These are phyloP conservation scores for Globisporangium parvum DNA, from an alignment of 352 stramenopile species.

Conservation along the genomic window DNA sequence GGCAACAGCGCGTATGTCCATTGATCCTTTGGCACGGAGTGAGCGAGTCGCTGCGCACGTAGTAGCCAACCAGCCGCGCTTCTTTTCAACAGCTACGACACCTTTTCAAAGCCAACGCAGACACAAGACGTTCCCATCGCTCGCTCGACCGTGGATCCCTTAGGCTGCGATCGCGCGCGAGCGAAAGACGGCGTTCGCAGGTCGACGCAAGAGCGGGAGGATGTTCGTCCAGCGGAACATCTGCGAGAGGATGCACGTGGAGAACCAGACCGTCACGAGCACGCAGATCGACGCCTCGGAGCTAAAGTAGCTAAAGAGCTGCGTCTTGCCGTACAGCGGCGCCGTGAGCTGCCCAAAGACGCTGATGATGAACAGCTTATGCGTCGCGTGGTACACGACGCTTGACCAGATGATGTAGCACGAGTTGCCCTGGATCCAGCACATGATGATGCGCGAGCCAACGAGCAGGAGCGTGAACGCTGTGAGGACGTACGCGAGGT, in stretches of 20 bases:
- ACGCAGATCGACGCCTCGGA: slow-evolving; percentile 77
- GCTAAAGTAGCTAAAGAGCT: slow-evolving; percentile 85
- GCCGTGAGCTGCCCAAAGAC: slow-evolving; percentile 84
- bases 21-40: no score
- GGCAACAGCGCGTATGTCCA: no score
- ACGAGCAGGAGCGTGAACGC: slow-evolving; percentile 78
- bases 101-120: no score
- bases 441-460: slow-evolving; percentile 87
- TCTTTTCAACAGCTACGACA: no score
- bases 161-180: slow-evolving; percentile 36
- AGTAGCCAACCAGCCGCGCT: no score
- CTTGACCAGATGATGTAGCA: slow-evolving; percentile 87
- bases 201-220: slow-evolving; percentile 57
- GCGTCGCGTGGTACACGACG: slow-evolving; percentile 79
- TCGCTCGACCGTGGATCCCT: no score
- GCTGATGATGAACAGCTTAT: slow-evolving; percentile 87
- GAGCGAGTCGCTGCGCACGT: no score
- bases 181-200: slow-evolving; percentile 20
- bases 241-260: slow-evolving; percentile 83
- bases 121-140: no score
- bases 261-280: slow-evolving; percentile 86
- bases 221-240: slow-evolving; percentile 83
- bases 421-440: slow-evolving; percentile 87
- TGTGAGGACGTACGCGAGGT: slow-evolving; percentile 71
- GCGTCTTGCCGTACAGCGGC: slow-evolving; percentile 73